phyloP scores from a whole-genome alignment of 78 protist species.

The Dictyostelium purpureum region DNA sequence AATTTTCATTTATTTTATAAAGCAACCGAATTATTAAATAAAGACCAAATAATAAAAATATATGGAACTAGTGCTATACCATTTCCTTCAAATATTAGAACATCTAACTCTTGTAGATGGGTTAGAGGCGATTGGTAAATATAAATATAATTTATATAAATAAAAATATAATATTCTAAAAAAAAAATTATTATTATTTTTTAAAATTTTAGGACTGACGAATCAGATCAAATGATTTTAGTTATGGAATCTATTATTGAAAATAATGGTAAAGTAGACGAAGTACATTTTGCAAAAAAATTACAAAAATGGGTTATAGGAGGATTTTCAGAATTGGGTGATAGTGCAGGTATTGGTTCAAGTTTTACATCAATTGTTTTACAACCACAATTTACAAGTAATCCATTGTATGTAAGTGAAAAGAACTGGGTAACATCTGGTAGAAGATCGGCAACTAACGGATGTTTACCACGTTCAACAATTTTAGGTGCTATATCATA shows the following conservation, averaged over 20 bases:
- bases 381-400: slow-evolving; percentile 39
- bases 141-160: not conserved
- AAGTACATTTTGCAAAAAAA: slow-evolving; percentile 53
- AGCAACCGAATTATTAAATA: slow-evolving; percentile 78
- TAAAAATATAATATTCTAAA: not conserved
- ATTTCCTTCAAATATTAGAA: slow-evolving; percentile 66
- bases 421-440: slow-evolving; percentile 70
- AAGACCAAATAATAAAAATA: slow-evolving; percentile 55
- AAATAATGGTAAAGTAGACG: slow-evolving; percentile 42
- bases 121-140: slow-evolving; percentile 57
- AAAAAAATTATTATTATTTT: no score
- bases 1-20: not conserved
- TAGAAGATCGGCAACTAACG: slow-evolving; percentile 60
- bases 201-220: slow-evolving; percentile 69
- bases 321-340: slow-evolving; percentile 79
- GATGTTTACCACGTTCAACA: slow-evolving; percentile 18
- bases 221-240: slow-evolving; percentile 83
- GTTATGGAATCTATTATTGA: slow-evolving; percentile 50
- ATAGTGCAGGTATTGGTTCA: slow-evolving; percentile 69
- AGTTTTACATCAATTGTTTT: slow-evolving; percentile 51
- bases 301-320: slow-evolving; percentile 63
- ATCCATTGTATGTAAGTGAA: slow-evolving; percentile 55
- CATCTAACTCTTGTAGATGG: slow-evolving; percentile 77
- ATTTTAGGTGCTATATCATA: slow-evolving; percentile 1
- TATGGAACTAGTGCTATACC: slow-evolving; percentile 66